phyloP scores from a whole-genome alignment of 225 moss, liverwort and hornwort species.

The Pseudoscleropodium purum region DNA sequence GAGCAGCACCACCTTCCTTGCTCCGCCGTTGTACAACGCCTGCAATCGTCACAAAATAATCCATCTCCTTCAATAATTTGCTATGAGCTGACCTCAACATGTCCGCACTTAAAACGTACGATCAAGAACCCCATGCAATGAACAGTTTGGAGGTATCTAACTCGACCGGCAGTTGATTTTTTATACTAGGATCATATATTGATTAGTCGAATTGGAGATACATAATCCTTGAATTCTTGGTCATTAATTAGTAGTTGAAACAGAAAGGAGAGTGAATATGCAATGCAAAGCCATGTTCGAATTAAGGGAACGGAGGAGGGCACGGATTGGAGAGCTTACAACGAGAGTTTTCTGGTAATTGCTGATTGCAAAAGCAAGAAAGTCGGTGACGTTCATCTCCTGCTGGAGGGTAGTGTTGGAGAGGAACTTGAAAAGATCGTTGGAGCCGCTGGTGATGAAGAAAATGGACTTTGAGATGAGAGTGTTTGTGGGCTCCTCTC shows the following conservation, averaged over 20 bases:
- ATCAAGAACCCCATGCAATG: neutral
- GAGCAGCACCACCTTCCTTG: conserved; percentile 16
- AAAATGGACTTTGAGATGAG: conserved; percentile 20
- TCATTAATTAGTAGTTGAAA: neutral
- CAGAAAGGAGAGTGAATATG: too few relatives aligned
- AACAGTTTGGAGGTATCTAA: too few relatives aligned
- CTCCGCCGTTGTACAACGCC: conserved; percentile 23
- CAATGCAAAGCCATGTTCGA: neutral
- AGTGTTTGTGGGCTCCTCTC: neutral
- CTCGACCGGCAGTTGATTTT: neutral
- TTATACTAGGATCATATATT: neutral
- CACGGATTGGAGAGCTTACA: neutral
- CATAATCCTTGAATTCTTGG: neutral
- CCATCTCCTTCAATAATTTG: neutral
- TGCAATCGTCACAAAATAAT: neutral
- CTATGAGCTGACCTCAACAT: neutral
- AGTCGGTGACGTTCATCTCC: conserved; percentile 5
- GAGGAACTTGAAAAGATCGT: conserved; percentile 16
- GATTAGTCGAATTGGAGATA: neutral
- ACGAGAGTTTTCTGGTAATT: conserved; percentile 8
- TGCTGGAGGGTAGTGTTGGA: neutral
- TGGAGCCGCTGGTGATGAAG: conserved; percentile 7
- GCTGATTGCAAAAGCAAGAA: neutral
- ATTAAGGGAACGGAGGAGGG: neutral
- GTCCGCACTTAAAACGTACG: neutral